Percentiles rank a stretch among this genome's conserved stretches.
These are phyloP conservation scores for Botrytis galanthina DNA, from an alignment of 2,329 filamentous ascomycete species.

Conservation along the genomic window DNA sequence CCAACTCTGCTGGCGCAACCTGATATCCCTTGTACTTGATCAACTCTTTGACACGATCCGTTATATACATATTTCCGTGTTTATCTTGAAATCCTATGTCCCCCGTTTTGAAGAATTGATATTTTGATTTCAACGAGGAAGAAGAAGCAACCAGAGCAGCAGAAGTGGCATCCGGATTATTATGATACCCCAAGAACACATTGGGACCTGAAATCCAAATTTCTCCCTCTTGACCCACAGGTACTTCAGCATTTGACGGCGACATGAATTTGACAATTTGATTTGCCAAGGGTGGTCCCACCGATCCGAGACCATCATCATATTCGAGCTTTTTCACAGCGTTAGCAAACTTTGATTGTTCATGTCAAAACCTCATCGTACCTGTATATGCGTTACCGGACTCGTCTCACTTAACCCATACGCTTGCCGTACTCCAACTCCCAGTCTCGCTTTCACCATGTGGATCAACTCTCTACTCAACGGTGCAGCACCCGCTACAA, in stretches of 20 bases:
- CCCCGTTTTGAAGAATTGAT: conserved; percentile 68
- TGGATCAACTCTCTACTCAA: conserved; percentile 65
- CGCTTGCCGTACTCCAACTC: conserved; percentile 70
- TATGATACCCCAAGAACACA: conserved; percentile 54
- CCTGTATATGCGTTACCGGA: conserved; percentile 66
- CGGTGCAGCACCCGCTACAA: conserved; percentile 55
- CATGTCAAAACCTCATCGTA: background rate
- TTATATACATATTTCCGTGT: conserved; percentile 80
- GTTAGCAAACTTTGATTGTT: background rate
- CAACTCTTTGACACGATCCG: conserved; percentile 72
- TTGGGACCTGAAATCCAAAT: conserved; percentile 64
- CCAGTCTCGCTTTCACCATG: conserved; percentile 67
- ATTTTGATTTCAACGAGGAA: conserved; percentile 51
- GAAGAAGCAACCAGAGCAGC: conserved; percentile 56
- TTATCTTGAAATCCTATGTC: conserved; percentile 76
- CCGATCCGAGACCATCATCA: conserved; percentile 17
- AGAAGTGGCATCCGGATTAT: conserved; percentile 64
- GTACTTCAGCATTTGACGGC: conserved; percentile 20
- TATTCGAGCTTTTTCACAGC: conserved; percentile 12
- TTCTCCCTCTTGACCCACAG: conserved; percentile 61
- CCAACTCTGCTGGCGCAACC: conserved; percentile 64
- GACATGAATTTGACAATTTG: conserved; percentile 20
- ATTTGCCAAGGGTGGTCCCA: conserved; percentile 21
- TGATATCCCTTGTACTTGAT: conserved; percentile 65
- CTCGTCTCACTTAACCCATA: conserved; percentile 86